These are phyloP conservation scores for Raffaelea arxii DNA, from an alignment of 2,329 filamentous ascomycete species.

Conservation along the genomic window DNA sequence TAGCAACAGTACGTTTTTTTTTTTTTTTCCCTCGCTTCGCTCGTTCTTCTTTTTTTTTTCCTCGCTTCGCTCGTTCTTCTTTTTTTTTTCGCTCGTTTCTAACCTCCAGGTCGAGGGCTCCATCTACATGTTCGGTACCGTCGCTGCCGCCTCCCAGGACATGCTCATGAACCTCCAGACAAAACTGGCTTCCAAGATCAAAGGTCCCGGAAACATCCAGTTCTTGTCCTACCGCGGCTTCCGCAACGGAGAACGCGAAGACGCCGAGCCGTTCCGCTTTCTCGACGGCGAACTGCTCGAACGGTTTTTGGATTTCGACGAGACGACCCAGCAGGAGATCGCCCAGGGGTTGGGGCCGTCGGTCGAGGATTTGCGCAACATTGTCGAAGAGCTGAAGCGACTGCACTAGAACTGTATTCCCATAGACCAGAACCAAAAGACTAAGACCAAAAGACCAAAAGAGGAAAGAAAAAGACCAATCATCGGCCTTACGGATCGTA, in stretches of 20 bases:
- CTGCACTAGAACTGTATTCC: slow-evolving; percentile 38
- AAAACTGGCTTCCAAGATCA: slow-evolving; percentile 55
- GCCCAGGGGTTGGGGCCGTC: slow-evolving; percentile 48
- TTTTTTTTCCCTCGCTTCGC: neutral
- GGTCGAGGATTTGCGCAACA: slow-evolving; percentile 52
- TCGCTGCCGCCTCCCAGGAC: slow-evolving; percentile 63
- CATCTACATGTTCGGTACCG: slow-evolving; percentile 80
- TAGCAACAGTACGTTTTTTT: slow-evolving; percentile 65
- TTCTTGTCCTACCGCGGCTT: slow-evolving; percentile 80
- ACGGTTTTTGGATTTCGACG: slow-evolving; percentile 63
- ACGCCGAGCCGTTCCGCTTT: slow-evolving; percentile 73
- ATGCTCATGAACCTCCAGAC: slow-evolving; percentile 74
- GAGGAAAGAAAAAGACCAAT: too few species aligned
- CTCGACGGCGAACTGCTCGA: slow-evolving; percentile 90
- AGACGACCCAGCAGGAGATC: slow-evolving; percentile 42
- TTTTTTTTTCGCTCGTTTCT: neutral
- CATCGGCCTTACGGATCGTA: slow-evolving; percentile 4
- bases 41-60: too few species aligned
- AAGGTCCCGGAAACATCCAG: slow-evolving; percentile 60
- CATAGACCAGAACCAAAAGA: neutral
- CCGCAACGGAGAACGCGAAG: slow-evolving; percentile 58
- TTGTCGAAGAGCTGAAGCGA: slow-evolving; percentile 53
- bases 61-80: neutral
- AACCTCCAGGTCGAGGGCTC: slow-evolving; percentile 69
- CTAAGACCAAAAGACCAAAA: neutral